Evolutionary conservation across 1,284 basidiomycete genomes (phyloP).

Genomic region (Ganoderma resinaceum): DNA sequence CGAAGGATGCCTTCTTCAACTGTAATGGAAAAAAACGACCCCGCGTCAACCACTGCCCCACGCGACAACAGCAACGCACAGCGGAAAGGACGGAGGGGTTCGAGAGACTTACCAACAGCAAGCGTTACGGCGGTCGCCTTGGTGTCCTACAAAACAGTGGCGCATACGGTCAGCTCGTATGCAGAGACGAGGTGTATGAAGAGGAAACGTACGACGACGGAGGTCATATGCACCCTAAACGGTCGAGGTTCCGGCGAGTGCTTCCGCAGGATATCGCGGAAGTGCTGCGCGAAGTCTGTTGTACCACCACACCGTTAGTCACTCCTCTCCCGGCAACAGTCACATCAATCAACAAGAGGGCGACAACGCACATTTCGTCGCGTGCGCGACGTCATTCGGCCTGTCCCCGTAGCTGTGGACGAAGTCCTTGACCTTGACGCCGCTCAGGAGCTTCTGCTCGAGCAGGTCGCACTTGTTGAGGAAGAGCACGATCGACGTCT

Average conservation of each 20-base stretch:
- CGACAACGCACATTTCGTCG: constrained; percentile 43
- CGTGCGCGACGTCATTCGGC: constrained; percentile 44
- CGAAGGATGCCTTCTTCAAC: constrained; percentile 59
- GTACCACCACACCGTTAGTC: neutral
- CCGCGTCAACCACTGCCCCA: constrained; percentile 20
- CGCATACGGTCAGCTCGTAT: constrained; percentile 13
- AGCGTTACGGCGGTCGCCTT: constrained; percentile 72
- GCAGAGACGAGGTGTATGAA: constrained; percentile 7
- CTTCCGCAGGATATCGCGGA: constrained; percentile 48
- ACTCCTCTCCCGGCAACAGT: neutral
- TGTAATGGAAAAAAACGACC: constrained; percentile 22
- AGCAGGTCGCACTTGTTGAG: constrained; percentile 62
- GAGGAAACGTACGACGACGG: constrained; percentile 63
- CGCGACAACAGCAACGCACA: constrained; percentile 11
- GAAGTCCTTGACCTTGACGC: constrained; percentile 63
- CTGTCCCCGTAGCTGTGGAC: constrained; percentile 51
- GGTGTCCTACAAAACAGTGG: constrained; percentile 57
- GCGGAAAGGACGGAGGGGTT: constrained; percentile 4
- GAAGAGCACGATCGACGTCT: constrained; percentile 47
- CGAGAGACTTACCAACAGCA: constrained; percentile 54
- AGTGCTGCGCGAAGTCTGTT: constrained; percentile 49
- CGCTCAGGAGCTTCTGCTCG: constrained; percentile 67
- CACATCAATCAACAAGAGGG: neutral
- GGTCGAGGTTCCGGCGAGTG: constrained; percentile 56
- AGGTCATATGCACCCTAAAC: constrained; percentile 77